Conservation (phyloP, 1,284 basidiomycete species). For the Porogramme epimiltina region DNA sequence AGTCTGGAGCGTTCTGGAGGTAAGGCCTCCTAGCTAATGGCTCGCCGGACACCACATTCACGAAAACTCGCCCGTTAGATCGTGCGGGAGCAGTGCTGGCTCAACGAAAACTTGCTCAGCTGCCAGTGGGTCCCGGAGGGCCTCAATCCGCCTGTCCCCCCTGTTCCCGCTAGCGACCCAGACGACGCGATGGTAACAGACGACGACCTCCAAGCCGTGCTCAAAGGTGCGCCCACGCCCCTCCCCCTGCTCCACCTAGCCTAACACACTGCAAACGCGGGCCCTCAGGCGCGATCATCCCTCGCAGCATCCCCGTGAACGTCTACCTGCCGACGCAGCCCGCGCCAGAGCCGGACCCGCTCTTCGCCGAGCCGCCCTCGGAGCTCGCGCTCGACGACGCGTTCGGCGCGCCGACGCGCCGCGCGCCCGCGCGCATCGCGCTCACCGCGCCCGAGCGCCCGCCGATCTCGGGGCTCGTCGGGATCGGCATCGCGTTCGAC, state of each 20-base stretch:
- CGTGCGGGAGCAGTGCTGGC: conserved; percentile 77
- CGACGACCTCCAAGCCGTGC: conserved; percentile 55
- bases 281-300: conserved; percentile 47
- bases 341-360: conserved; percentile 33
- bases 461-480: conserved; percentile 60
- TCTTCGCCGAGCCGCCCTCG: conserved; percentile 44
- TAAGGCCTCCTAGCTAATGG: conserved; percentile 26
- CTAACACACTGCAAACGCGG: too few species aligned
- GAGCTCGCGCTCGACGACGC: conserved; percentile 28
- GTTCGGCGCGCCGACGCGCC: conserved; percentile 19
- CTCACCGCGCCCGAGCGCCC: conserved; percentile 61
- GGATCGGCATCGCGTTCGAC: conserved; percentile 55
- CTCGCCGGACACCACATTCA: not conserved
- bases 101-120: conserved; percentile 63
- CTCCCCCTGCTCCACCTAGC: too few species aligned
- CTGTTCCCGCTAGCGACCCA: conserved; percentile 8
- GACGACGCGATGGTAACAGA: conserved; percentile 44
- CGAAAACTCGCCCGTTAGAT: conserved; percentile 51
- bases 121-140: conserved; percentile 63
- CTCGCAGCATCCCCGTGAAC: conserved; percentile 63
- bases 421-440: conserved; percentile 40
- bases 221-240: conserved; percentile 42
- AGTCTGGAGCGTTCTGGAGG: conserved; percentile 72
- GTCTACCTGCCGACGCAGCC: conserved; percentile 45
- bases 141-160: conserved; percentile 17